These are phyloP conservation scores for Furcasterigmium furcatum DNA, from an alignment of 2,329 filamentous ascomycete species.

Conservation along the genomic window DNA sequence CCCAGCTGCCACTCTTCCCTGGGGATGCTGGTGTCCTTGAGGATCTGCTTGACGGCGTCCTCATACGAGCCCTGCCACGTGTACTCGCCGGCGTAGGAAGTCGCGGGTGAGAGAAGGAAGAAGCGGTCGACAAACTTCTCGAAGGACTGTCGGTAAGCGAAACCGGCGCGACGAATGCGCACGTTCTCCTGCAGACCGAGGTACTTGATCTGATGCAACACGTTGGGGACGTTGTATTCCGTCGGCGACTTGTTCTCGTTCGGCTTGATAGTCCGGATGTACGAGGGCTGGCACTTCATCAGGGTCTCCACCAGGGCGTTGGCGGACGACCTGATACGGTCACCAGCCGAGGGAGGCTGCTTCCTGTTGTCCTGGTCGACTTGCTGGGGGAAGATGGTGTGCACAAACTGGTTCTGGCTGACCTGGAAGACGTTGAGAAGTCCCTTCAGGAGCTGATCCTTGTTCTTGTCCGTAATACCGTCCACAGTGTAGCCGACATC, in stretches of 20 bases:
- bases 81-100: slow-evolving; percentile 94
- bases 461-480: slow-evolving; percentile 99
- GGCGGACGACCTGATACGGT: slow-evolving; percentile 92
- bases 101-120: slow-evolving; percentile 90
- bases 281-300: slow-evolving; percentile 96
- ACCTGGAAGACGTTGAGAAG: slow-evolving; percentile 81
- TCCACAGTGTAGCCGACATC: slow-evolving; percentile 93
- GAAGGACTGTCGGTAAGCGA: slow-evolving; percentile 94
- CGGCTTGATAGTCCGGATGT: slow-evolving; percentile 98
- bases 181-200: slow-evolving; percentile 99
- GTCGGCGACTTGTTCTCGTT: slow-evolving; percentile 97
- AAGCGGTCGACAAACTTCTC: slow-evolving; percentile 98
- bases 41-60: slow-evolving; percentile 84
- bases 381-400: slow-evolving; percentile 84
- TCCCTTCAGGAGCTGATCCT: slow-evolving; percentile 94
- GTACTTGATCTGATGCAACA: slow-evolving; percentile 98
- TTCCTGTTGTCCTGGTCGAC: slow-evolving; percentile 95
- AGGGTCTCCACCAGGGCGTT: slow-evolving; percentile 92
- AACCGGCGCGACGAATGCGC: slow-evolving; percentile 90
- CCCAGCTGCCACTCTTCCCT: slow-evolving; percentile 96
- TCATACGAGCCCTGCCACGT: slow-evolving; percentile 90
- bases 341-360: slow-evolving; percentile 88
- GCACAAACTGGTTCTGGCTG: slow-evolving; percentile 83
- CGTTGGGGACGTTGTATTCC: slow-evolving; percentile 89
- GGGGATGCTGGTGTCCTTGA: slow-evolving; percentile 95